A percentile compares a stretch with the other conserved stretches of the same genome.
These are phyloP conservation scores for Poterioochromonas sp. DNA, from an alignment of 352 stramenopile genomes.

Conservation along the genomic window DNA sequence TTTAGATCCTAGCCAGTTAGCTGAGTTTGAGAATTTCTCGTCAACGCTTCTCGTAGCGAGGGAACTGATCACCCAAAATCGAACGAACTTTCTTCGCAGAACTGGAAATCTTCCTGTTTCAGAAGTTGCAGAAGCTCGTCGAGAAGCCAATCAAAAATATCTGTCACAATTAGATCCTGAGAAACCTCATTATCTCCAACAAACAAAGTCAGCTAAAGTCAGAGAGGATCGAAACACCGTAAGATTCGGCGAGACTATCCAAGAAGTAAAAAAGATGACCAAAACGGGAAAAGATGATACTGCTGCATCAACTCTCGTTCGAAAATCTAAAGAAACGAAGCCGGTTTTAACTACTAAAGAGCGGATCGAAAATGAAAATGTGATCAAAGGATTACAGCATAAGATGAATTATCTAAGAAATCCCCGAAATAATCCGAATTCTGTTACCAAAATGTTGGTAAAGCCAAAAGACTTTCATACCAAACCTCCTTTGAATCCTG, in stretches of 20 bases:
- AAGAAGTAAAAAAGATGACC: background rate
- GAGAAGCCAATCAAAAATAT: background rate
- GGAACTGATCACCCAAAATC: slow-evolving; percentile 16
- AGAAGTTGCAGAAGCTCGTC: background rate
- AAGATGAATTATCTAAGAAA: slow-evolving; percentile 32
- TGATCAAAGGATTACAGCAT: slow-evolving; percentile 26
- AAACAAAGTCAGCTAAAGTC: background rate
- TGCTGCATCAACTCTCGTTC: background rate
- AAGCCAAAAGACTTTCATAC: slow-evolving; percentile 6
- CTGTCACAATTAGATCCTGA: background rate
- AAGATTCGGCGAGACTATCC: background rate
- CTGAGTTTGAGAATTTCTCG: background rate
- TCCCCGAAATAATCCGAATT: slow-evolving; percentile 18
- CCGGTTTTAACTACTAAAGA: background rate
- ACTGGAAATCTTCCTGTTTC: slow-evolving; percentile 34
- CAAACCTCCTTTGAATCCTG: background rate
- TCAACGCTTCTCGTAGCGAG: background rate
- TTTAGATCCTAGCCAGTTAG: background rate
- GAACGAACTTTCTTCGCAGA: slow-evolving; percentile 14
- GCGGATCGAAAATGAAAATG: background rate
- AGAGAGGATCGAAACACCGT: background rate
- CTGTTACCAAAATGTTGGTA: slow-evolving; percentile 18
- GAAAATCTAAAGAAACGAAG: background rate
- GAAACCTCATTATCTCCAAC: slow-evolving; percentile 20
- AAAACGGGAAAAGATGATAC: background rate